These are phyloP conservation scores for Lavandula angustifolia DNA, from an alignment of 257 asterid species.

Conservation along the genomic window DNA sequence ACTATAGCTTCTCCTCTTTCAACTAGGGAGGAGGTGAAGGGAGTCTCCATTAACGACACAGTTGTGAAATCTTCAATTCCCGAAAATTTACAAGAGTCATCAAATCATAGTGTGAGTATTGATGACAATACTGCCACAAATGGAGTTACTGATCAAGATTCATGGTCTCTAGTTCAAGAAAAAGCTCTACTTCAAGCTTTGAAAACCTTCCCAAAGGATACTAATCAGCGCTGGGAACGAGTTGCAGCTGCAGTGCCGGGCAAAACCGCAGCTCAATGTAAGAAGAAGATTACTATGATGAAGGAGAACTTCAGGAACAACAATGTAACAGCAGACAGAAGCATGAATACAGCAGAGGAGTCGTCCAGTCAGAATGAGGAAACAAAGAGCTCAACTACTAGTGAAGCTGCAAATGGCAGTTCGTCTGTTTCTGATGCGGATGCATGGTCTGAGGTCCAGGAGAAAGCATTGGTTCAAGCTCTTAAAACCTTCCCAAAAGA, in stretches of 20 bases:
- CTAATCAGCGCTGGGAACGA: slow-evolving; percentile 80
- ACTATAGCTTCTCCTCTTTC: slow-evolving; percentile 86
- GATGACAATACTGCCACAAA: slow-evolving; percentile 36
- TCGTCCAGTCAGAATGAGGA: slow-evolving; percentile 7
- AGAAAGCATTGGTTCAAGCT: slow-evolving; percentile 83
- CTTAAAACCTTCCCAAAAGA: slow-evolving; percentile 88
- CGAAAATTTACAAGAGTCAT: slow-evolving; percentile 24
- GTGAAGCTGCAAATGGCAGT: slow-evolving; percentile 37
- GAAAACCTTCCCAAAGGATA: slow-evolving; percentile 82
- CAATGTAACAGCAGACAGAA: slow-evolving; percentile 28
- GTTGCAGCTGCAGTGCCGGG: slow-evolving; percentile 91
- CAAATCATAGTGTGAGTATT: slow-evolving; percentile 34
- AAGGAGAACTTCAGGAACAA: slow-evolving; percentile 75
- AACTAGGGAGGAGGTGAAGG: slow-evolving; percentile 64
- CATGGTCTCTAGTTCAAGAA: slow-evolving; percentile 82
- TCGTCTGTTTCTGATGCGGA: slow-evolving; percentile 63
- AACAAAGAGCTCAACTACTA: slow-evolving; percentile 37
- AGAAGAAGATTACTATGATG: slow-evolving; percentile 69
- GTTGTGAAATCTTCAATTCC: slow-evolving; percentile 34
- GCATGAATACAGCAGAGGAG: slow-evolving; percentile 34
- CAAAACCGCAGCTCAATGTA: slow-evolving; percentile 70
- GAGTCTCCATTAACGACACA: slow-evolving; percentile 29
- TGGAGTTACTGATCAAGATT: slow-evolving; percentile 58
- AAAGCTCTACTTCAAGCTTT: slow-evolving; percentile 80
- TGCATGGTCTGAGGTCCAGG: slow-evolving; percentile 80